These are phyloP conservation scores for Microdochium nivale DNA, from an alignment of 2,329 filamentous ascomycete genomes.

Conservation along the genomic window DNA sequence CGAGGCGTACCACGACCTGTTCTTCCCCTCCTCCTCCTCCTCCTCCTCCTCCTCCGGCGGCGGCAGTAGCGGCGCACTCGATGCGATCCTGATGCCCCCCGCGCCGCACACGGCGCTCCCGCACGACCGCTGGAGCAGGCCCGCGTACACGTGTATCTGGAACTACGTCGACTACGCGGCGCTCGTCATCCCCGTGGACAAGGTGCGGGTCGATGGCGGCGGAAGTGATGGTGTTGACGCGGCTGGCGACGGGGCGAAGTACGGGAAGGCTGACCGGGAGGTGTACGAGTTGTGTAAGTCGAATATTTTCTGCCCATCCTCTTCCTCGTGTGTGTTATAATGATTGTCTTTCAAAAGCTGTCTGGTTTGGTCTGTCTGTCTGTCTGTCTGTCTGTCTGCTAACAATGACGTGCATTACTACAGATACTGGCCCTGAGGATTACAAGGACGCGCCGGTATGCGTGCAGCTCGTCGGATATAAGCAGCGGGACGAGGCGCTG, in stretches of 20 bases:
- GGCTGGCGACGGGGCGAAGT: conserved; percentile 15
- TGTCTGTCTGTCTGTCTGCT: not conserved
- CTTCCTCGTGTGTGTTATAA: not conserved
- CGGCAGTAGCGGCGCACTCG: conserved; percentile 27
- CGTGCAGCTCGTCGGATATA: conserved; percentile 21
- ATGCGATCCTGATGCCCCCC: conserved; percentile 43
- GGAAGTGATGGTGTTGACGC: too few relatives aligned
- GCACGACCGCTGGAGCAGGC: conserved; percentile 32
- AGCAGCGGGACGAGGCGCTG: conserved; percentile 18
- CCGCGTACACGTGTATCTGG: conserved; percentile 47
- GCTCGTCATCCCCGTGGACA: conserved; percentile 38
- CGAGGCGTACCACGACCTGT: conserved; percentile 14
- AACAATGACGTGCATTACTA: conserved; percentile 1
- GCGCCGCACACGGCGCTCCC: conserved; percentile 40
- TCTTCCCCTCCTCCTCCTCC: conserved; percentile 11
- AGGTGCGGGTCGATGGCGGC: conserved; percentile 12
- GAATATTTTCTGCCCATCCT: not conserved
- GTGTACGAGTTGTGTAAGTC: conserved; percentile 16
- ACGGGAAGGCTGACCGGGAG: conserved; percentile 11
- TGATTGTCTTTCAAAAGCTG: too few relatives aligned
- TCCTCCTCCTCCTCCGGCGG: too few relatives aligned
- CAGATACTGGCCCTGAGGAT: conserved; percentile 19
- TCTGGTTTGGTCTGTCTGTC: too few relatives aligned
- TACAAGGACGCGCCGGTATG: conserved; percentile 17
- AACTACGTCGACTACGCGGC: conserved; percentile 48